Evolutionary conservation across 768 basidiomycete genomes (phyloP), one percentile per base, ranked within the genome.

Genomic region (Strobilomyces confusus): DNA sequence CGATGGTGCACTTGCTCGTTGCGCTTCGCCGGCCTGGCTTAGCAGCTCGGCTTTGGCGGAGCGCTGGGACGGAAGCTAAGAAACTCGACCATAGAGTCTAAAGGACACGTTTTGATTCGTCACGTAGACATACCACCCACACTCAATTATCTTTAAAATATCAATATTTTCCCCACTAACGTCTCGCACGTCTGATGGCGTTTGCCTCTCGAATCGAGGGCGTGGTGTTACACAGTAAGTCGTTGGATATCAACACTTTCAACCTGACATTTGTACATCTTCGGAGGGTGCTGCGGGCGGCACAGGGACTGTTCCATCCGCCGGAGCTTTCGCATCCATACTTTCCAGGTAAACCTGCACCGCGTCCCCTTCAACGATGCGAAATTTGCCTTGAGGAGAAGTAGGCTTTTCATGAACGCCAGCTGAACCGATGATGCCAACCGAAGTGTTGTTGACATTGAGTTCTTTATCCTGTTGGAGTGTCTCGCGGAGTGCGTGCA

Each of bases 381-480:
- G 82, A 81, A 97, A 97, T 55, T 78, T 64, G 19, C 86, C 84
- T 57, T 75, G 76, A 25, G 79, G 73, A 4, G 78, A 74, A 17
- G 76, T 66, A n/a, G 64, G 61, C 40, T 69, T 76, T 71, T 92
- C 86, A 54, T 83, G 74, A 32, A 70, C 65, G 60, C 86, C 81
- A 29, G 77, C 72, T 12, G 87, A 80, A 11, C 95, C 95, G 54
- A 98, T 78, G 65, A 99, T 90, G 29, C 93, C 95, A 61, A 98
- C 85, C 2, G 91, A 93, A 1, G 97, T 99, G 76, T 99, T 99
- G 68, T 89, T 83, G 61, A 86, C 75, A 17, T 86, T 94, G 52
- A 98, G 84, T 64, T 91, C 93, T 71, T 99, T 99, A 76, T 98
- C 97, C 67, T 99, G 97, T 64, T 98, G 97, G 34, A 99, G 82